Conservation (phyloP, 768 basidiomycete species). For the Arthromyces matolae region DNA sequence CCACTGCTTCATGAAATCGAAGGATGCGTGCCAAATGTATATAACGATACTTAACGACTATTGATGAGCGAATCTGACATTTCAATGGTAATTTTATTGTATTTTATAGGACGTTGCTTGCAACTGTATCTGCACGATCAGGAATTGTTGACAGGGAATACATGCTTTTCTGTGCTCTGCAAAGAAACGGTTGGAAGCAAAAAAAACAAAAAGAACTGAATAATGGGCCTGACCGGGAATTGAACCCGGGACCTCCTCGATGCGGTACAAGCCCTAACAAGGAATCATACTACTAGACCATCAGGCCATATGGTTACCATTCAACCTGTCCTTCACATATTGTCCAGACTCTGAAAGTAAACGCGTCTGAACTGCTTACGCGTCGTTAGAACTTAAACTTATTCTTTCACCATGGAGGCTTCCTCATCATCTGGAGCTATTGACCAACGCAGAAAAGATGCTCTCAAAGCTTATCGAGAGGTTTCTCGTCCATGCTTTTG, state of each 20-base stretch:
- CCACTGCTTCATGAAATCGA: constrained; percentile 6
- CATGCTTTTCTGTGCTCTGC: no score
- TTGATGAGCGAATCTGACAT: constrained; percentile 40
- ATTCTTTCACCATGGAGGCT: constrained; percentile 33
- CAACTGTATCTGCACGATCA: no score
- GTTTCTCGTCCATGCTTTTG: constrained; percentile 31
- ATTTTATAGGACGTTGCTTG: no score
- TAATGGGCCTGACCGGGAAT: no score
- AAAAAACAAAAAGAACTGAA: no score
- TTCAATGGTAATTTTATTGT: no score
- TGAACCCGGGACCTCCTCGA: constrained; percentile 88
- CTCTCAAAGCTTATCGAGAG: constrained; percentile 73
- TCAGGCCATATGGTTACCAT: constrained; percentile 37
- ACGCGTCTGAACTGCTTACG: constrained; percentile 30
- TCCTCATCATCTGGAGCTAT: constrained; percentile 59
- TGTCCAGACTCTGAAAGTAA: no score
- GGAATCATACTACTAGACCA: constrained; percentile 61
- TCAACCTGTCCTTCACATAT: no score
- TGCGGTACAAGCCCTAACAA: constrained; percentile 43
- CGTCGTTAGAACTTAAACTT: constrained; percentile 24
- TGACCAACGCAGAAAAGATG: constrained; percentile 70
- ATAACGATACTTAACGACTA: neutral
- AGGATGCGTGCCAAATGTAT: neutral
- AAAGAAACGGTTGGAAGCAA: no score
- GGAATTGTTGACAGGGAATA: no score